Evolutionary conservation across 2,329 filamentous ascomycete genomes (phyloP).

Genomic region (Dryadomyces quercivorus): DNA sequence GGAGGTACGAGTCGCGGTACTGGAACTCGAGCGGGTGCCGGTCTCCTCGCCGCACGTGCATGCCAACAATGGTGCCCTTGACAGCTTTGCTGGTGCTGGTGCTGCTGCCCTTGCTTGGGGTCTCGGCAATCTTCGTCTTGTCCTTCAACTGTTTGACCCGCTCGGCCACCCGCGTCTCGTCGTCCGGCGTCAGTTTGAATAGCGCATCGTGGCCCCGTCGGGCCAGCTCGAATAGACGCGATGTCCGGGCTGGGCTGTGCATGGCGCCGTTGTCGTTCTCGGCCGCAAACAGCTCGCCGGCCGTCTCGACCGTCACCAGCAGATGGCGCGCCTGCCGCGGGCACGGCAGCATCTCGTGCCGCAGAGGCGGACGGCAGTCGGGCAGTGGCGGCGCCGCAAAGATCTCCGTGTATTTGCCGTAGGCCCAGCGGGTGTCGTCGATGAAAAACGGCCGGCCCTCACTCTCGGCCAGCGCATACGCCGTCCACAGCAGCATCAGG

Average conservation of each 20-base stretch:
- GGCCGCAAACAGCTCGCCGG: constrained; percentile 49
- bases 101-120: constrained; percentile 17
- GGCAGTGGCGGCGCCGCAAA: constrained; percentile 57
- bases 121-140: constrained; percentile 23
- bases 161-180: constrained; percentile 49
- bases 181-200: constrained; percentile 55
- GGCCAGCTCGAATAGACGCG: constrained; percentile 51
- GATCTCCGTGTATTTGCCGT: constrained; percentile 61
- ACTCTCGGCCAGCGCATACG: constrained; percentile 65
- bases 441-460: constrained; percentile 72
- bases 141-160: constrained; percentile 44
- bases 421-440: constrained; percentile 74
- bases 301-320: constrained; percentile 58
- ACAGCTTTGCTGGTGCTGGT: constrained; percentile 4
- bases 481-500: constrained; percentile 70
- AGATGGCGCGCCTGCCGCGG: constrained; percentile 65
- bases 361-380: constrained; percentile 57
- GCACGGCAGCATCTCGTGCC: constrained; percentile 66
- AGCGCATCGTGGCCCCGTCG: constrained; percentile 60
- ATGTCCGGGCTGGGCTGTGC: constrained; percentile 37
- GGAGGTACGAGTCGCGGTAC: constrained; percentile 67
- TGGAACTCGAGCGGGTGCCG: constrained; percentile 65
- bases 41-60: constrained; percentile 75
- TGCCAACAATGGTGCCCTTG: constrained; percentile 46
- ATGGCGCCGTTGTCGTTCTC: constrained; percentile 20